Conservation (phyloP, 2,329 filamentous ascomycete genomes). For the Sporothrix brasiliensis region DNA sequence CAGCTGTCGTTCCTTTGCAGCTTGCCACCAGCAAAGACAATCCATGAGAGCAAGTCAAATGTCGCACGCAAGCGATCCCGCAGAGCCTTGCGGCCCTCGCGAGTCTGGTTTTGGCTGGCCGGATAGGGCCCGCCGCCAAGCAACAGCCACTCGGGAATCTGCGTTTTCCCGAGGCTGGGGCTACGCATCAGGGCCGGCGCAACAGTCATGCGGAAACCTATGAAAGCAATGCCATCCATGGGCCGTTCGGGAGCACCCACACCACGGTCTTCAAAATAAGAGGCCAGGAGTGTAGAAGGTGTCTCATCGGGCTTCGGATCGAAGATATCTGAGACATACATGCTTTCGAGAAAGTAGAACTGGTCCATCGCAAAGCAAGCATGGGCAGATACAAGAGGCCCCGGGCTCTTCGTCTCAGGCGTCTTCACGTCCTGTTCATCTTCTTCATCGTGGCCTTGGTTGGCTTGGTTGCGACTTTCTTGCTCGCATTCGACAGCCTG, state of each 20-base stretch:
- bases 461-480: background rate
- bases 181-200: background rate
- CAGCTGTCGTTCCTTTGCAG: constrained; percentile 17
- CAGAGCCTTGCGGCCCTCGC: background rate
- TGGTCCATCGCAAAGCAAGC: constrained; percentile 28
- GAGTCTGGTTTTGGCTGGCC: background rate
- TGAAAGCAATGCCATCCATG: background rate
- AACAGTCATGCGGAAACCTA: background rate
- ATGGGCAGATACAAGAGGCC: background rate
- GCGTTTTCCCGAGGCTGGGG: background rate
- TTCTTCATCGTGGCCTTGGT: background rate
- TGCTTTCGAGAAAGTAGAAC: background rate
- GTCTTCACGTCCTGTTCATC: background rate
- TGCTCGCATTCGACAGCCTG: background rate
- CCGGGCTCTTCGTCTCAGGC: background rate
- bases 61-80: constrained; percentile 8
- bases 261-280: too few species aligned
- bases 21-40: constrained; percentile 14
- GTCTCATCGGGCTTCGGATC: background rate
- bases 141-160: constrained; percentile 31
- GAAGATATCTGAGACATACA: background rate
- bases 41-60: constrained; percentile 24
- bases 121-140: constrained; percentile 25
- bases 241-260: background rate
- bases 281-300: background rate